A percentile compares a stretch with the other conserved stretches of the same genome.
Conservation (phyloP, 371 early-diverging fungal genomes). For the Mortierella sp. region DNA sequence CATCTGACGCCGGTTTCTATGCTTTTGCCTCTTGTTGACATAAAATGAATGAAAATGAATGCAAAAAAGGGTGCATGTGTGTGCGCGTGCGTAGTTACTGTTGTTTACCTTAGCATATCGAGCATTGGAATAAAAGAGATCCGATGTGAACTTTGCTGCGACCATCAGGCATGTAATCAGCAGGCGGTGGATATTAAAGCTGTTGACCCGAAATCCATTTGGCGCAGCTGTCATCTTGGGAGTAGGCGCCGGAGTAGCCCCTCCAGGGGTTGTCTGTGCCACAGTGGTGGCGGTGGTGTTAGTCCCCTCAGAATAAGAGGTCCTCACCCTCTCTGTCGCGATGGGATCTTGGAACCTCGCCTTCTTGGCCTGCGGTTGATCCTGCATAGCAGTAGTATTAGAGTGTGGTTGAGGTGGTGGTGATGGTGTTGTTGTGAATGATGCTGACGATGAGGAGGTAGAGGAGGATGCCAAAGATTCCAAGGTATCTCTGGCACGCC, state of each 20-base stretch:
- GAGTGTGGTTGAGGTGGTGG: not conserved
- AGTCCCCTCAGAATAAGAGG: too few relatives aligned
- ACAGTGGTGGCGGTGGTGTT: not conserved
- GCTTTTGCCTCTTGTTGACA: too few relatives aligned
- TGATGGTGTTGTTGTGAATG: not conserved
- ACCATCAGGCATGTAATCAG: conserved; percentile 81
- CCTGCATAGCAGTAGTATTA: not conserved
- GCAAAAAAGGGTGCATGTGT: conserved; percentile 1
- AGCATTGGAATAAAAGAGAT: conserved; percentile 86
- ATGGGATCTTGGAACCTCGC: not conserved
- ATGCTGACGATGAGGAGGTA: not conserved
- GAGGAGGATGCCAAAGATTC: not conserved
- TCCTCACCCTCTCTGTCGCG: not conserved
- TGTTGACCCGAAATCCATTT: conserved; percentile 29
- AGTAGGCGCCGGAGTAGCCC: conserved; percentile 29
- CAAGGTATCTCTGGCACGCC: not conserved
- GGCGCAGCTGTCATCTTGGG: conserved; percentile 18
- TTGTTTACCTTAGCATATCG: conserved; percentile 80
- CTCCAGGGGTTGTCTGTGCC: conserved; percentile 19
- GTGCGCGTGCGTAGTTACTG: not conserved
- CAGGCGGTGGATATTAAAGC: conserved; percentile 75
- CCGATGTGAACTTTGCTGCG: conserved; percentile 86
- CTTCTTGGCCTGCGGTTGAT: not conserved
- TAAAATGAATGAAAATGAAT: too few relatives aligned
- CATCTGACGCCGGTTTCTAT: too few relatives aligned